A percentile compares a stretch with the other conserved stretches of the same genome.
These are phyloP conservation scores for Sporothrix phasma DNA, from an alignment of 2,329 filamentous ascomycete species.

Conservation along the genomic window DNA sequence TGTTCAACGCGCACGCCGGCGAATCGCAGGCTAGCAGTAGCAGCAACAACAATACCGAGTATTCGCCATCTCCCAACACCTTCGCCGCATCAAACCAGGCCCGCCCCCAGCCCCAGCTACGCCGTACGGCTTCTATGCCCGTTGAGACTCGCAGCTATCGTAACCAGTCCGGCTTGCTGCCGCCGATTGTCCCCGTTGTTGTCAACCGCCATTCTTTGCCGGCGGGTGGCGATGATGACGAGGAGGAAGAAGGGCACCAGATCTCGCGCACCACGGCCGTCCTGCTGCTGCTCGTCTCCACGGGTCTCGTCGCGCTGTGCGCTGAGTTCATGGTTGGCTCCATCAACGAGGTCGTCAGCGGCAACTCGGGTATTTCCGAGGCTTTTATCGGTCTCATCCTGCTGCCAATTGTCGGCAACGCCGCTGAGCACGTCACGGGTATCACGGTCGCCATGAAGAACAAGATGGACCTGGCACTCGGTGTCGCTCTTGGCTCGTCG, in stretches of 20 bases:
- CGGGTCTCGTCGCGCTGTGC: constrained; percentile 47
- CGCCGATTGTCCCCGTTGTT: constrained; percentile 26
- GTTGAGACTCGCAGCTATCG: constrained; percentile 19
- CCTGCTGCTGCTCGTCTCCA: constrained; percentile 42
- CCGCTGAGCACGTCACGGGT: constrained; percentile 53
- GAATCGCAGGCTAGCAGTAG: not conserved
- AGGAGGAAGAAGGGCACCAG: constrained; percentile 27
- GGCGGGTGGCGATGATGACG: constrained; percentile 22
- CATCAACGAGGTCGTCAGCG: constrained; percentile 45
- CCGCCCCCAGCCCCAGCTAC: constrained; percentile 21
- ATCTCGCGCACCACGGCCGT: constrained; percentile 37
- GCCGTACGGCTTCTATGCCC: constrained; percentile 48
- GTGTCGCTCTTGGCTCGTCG: constrained; percentile 48
- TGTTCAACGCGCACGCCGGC: constrained; percentile 34
- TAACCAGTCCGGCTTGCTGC: constrained; percentile 20
- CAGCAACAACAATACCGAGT: not conserved
- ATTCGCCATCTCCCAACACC: not conserved
- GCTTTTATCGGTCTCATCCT: constrained; percentile 52
- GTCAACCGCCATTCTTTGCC: constrained; percentile 20
- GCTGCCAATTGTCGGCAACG: constrained; percentile 52
- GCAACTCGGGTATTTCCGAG: constrained; percentile 38
- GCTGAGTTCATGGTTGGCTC: constrained; percentile 52
- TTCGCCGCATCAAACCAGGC: not conserved
- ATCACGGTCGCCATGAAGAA: constrained; percentile 49
- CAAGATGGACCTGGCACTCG: constrained; percentile 53